Conservation (phyloP, 1,139 yeast species). For the Zygotorulaspora mrakii region DNA sequence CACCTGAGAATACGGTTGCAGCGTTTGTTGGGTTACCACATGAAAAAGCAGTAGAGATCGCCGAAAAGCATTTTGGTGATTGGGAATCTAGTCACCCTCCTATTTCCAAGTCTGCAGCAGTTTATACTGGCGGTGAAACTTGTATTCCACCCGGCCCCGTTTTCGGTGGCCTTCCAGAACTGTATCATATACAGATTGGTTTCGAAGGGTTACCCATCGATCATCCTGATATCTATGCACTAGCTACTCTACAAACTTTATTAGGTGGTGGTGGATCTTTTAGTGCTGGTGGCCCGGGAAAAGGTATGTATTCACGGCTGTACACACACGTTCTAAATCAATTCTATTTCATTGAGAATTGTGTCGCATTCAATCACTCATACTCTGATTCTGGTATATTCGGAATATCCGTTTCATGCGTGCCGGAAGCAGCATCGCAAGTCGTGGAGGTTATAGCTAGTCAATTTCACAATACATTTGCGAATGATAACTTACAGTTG, state of each 20-base stretch:
- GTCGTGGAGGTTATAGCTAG: constrained; percentile 76
- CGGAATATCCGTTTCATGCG: constrained; percentile 81
- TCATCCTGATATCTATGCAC: constrained; percentile 83
- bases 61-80: constrained; percentile 61
- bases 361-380: constrained; percentile 84
- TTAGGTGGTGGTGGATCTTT: constrained; percentile 98
- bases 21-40: constrained; percentile 87
- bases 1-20: constrained; percentile 78
- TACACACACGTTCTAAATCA: constrained; percentile 89
- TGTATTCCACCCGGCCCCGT: constrained; percentile 69
- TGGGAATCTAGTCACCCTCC: constrained; percentile 43
- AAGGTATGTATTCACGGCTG: constrained; percentile 95
- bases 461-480: constrained; percentile 65
- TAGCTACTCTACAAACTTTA: constrained; percentile 85
- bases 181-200: constrained; percentile 81
- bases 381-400: constrained; percentile 88
- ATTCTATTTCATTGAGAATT: constrained; percentile 86
- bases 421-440: constrained; percentile 81
- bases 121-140: constrained; percentile 75
- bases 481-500: constrained; percentile 51
- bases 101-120: constrained; percentile 44
- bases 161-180: constrained; percentile 70
- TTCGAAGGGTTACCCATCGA: constrained; percentile 84
- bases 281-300: constrained; percentile 99
- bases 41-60: constrained; percentile 61